phyloP scores from a whole-genome alignment of 2,329 filamentous ascomycete genomes.

The Aaosphaeria arxii region DNA sequence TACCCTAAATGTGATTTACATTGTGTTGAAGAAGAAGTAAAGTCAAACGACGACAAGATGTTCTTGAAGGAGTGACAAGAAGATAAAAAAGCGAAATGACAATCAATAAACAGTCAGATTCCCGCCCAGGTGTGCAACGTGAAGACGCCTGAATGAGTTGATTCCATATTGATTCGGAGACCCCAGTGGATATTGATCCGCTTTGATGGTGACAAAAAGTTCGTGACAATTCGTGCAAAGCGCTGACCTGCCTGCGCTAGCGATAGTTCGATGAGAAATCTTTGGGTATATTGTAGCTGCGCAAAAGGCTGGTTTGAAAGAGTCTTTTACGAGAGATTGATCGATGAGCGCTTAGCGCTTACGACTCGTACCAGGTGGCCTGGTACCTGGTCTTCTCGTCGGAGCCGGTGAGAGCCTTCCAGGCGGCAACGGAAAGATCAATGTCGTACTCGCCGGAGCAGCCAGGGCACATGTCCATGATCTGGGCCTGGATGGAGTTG shows the following conservation, averaged over 20 bases:
- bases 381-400: constrained; percentile 13
- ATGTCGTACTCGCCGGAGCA: constrained; percentile 22
- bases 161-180: constrained; percentile 4
- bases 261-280: constrained; percentile 13
- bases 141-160: too few relatives aligned
- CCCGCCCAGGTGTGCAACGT: too few relatives aligned
- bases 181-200: constrained; percentile 17
- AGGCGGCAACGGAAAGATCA: constrained; percentile 29
- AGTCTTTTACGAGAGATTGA: constrained; percentile 12
- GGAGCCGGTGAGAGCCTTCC: constrained; percentile 22
- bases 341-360: constrained; percentile 8
- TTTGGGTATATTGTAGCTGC: constrained; percentile 28
- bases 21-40: not conserved
- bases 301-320: constrained; percentile 17
- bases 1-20: too few relatives aligned
- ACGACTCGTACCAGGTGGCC: constrained; percentile 5
- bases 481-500: constrained; percentile 21
- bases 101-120: too few relatives aligned
- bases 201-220: constrained; percentile 1
- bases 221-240: constrained; percentile 39
- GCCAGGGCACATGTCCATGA: constrained; percentile 35
- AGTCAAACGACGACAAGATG: constrained; percentile 11
- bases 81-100: constrained; percentile 5
- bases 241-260: constrained; percentile 40
- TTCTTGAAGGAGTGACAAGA: constrained; percentile 25